These are phyloP conservation scores for Biscogniauxia sp. DNA, from an alignment of 2,329 filamentous ascomycete species.

Conservation along the genomic window DNA sequence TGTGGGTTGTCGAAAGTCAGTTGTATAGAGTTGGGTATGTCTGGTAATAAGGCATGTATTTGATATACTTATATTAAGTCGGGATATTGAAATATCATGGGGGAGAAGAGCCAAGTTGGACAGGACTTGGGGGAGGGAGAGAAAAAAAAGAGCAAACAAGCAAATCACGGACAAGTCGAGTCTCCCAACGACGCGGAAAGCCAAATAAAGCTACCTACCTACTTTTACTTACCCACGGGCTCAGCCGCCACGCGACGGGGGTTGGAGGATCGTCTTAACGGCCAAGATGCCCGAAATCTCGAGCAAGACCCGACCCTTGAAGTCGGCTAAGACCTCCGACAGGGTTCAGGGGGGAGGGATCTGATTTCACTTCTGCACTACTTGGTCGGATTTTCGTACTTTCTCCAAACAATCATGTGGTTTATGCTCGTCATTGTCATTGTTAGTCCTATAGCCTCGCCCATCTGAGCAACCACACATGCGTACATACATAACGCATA, in stretches of 20 bases:
- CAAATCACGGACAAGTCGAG: not conserved
- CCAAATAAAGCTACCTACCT: not conserved
- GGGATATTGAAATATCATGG: not conserved
- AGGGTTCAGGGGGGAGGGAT: constrained; percentile 1
- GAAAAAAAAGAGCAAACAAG: not conserved
- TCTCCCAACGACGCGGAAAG: not conserved
- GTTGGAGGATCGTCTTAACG: not conserved
- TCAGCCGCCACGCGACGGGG: constrained; percentile 1
- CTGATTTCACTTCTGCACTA: not conserved
- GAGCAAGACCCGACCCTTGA: not conserved
- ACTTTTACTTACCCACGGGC: not conserved
- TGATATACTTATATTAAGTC: not conserved
- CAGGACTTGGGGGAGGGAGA: not conserved
- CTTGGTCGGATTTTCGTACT: not conserved
- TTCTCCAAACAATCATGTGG: not conserved
- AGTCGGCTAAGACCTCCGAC: constrained; percentile 2
- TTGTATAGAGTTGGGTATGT: not conserved
- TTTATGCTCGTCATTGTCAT: not conserved
- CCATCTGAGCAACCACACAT: not conserved
- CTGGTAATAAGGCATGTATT: not conserved
- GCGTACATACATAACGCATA: not conserved
- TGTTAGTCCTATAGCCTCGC: not conserved
- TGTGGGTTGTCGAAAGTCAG: not conserved
- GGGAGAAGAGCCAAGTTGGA: not conserved
- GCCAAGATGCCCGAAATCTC: not conserved